Conservation (phyloP, 768 basidiomycete species). For the Boletus subcaerulescens region DNA sequence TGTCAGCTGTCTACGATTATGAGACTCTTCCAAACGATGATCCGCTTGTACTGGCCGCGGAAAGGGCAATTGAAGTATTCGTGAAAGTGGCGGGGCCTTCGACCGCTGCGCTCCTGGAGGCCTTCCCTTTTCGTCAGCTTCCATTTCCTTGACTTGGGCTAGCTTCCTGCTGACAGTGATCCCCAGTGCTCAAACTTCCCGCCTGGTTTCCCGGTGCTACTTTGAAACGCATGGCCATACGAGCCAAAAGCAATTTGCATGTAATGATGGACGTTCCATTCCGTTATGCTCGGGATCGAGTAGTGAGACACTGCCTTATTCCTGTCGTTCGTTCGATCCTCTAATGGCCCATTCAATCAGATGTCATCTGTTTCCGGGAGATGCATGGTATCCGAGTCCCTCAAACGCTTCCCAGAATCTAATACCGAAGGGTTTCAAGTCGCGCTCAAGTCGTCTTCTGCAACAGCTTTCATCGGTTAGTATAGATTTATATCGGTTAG, state of each 20-base stretch:
- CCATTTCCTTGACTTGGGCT: constrained; percentile 1
- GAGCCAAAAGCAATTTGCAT: constrained; percentile 27
- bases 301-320: constrained; percentile 10
- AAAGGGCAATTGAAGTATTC: constrained; percentile 27
- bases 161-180: constrained; percentile 12
- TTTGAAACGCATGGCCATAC: constrained; percentile 28
- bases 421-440: constrained; percentile 24
- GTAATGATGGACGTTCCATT: constrained; percentile 32
- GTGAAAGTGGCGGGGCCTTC: constrained; percentile 23
- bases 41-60: constrained; percentile 29
- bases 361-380: constrained; percentile 19
- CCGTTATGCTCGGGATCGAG: constrained; percentile 26
- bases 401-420: constrained; percentile 16
- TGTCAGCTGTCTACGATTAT: constrained; percentile 34
- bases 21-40: constrained; percentile 28
- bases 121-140: constrained; percentile 32
- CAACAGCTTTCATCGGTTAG: constrained; percentile 34
- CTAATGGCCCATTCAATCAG: constrained; percentile 10
- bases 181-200: constrained; percentile 29
- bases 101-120: constrained; percentile 27
- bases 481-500: not conserved
- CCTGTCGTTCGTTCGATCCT: not conserved
- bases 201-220: constrained; percentile 37
- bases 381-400: constrained; percentile 32
- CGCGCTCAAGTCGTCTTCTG: constrained; percentile 30